Evolutionary conservation across 163 green algal species (phyloP).

Genomic region (Prototheca stagnorum): DNA sequence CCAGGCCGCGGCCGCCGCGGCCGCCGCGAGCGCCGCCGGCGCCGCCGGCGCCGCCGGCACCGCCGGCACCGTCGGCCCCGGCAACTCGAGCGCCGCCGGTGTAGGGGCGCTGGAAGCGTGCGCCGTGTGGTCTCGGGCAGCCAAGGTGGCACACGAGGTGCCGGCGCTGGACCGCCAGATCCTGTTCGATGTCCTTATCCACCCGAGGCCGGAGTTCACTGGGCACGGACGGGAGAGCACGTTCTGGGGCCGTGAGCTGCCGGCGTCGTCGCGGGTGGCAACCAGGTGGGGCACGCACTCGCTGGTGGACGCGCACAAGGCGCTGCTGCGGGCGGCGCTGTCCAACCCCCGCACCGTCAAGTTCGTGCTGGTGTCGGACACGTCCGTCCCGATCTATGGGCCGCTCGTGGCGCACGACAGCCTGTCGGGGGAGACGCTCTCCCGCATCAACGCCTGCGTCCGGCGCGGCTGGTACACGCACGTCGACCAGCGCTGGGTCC

Average conservation of each 20-base stretch:
- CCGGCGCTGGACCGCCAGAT: slow-evolving; percentile 6
- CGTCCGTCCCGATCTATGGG: slow-evolving; percentile 24
- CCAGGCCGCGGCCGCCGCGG: too few species aligned
- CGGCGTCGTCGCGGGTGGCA: slow-evolving; percentile 4
- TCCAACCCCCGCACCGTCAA: slow-evolving; percentile 17
- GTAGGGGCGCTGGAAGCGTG: background rate
- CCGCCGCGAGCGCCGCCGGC: too few species aligned
- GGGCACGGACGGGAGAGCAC: slow-evolving; percentile 5
- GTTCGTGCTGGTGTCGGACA: slow-evolving; percentile 36
- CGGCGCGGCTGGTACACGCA: slow-evolving; percentile 3
- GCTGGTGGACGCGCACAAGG: slow-evolving; percentile 16
- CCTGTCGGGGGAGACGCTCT: slow-evolving; percentile 13
- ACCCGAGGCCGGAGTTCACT: slow-evolving; percentile 11
- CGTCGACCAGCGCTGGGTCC: slow-evolving; percentile 7
- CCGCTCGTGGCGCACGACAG: slow-evolving; percentile 14
- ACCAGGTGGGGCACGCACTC: slow-evolving; percentile 21
- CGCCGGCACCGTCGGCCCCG: too few species aligned
- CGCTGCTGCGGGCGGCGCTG: slow-evolving; percentile 24
- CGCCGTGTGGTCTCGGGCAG: background rate
- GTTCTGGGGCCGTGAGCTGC: slow-evolving; percentile 11
- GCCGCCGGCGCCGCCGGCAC: too few species aligned
- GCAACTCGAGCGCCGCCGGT: too few species aligned
- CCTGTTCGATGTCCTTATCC: slow-evolving; percentile 25
- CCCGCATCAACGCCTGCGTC: slow-evolving; percentile 25
- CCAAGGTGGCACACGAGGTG: background rate